These are phyloP conservation scores for Rutidosis leptorrhynchoides DNA, from an alignment of 129 eudicot species.

Conservation along the genomic window DNA sequence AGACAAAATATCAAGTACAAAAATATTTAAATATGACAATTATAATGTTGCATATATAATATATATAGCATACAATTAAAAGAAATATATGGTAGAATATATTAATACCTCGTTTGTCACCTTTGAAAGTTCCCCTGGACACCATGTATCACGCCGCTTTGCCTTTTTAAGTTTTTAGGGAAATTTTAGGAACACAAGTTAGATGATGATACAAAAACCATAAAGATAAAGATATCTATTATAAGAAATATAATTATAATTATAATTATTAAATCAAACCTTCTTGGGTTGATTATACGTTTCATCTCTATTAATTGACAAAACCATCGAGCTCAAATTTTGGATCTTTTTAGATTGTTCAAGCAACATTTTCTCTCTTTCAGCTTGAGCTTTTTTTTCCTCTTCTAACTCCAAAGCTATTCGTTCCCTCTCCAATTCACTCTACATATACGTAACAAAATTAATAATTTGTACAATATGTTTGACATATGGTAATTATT, in stretches of 20 bases:
- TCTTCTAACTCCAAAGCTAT: slow-evolving; percentile 98
- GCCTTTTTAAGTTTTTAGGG: slow-evolving; percentile 46
- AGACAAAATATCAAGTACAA: neutral
- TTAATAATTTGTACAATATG: slow-evolving; percentile 5
- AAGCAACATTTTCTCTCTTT: slow-evolving; percentile 71
- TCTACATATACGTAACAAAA: slow-evolving; percentile 35
- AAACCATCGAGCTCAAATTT: slow-evolving; percentile 87
- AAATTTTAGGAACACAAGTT: slow-evolving; percentile 16
- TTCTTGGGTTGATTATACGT: slow-evolving; percentile 49
- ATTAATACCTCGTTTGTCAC: slow-evolving; percentile 48
- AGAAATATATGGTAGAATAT: slow-evolving; percentile 7
- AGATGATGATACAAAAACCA: too few species aligned
- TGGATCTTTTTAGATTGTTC: slow-evolving; percentile 83
- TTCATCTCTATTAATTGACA: slow-evolving; percentile 74
- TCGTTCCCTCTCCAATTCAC: slow-evolving; percentile 94
- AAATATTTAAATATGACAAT: neutral
- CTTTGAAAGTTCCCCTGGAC: slow-evolving; percentile 75
- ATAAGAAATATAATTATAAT: slow-evolving; percentile 4
- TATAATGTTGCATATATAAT: slow-evolving; percentile 16
- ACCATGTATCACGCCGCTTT: slow-evolving; percentile 98
- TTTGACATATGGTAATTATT: slow-evolving; percentile 13
- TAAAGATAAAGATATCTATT: neutral
- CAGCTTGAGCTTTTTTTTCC: slow-evolving; percentile 94
- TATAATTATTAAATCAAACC: too few species aligned
- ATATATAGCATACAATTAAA: slow-evolving; percentile 1